A percentile compares a stretch with the other conserved stretches of the same genome.
Conservation (phyloP, 352 stramenopile species). For the Globisporangium nodosum region DNA sequence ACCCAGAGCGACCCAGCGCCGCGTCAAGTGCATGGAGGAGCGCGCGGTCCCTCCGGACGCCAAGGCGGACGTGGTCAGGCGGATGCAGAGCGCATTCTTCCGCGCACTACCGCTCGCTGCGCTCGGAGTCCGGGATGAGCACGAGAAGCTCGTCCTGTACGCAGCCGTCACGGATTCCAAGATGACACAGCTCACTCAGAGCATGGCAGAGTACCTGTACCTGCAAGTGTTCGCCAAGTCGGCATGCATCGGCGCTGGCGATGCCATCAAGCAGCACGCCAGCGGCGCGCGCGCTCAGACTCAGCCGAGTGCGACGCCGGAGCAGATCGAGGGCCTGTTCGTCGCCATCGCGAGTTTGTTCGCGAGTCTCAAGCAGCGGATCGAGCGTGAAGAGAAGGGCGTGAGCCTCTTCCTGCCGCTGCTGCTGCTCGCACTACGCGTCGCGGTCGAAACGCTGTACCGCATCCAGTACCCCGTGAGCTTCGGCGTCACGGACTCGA, state of each 20-base stretch:
- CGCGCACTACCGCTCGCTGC: constrained; percentile 31
- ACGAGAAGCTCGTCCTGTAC: constrained; percentile 24
- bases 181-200: constrained; percentile 36
- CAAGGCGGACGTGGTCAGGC: constrained; percentile 23
- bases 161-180: constrained; percentile 19
- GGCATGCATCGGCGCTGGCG: constrained; percentile 15
- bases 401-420: constrained; percentile 40
- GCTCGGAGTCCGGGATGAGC: constrained; percentile 29
- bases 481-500: constrained; percentile 26
- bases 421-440: constrained; percentile 48
- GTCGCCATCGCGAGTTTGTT: constrained; percentile 37
- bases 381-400: constrained; percentile 20
- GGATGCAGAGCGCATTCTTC: constrained; percentile 49
- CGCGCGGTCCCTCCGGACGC: constrained; percentile 22
- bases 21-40: constrained; percentile 41
- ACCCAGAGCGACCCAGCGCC: constrained; percentile 30
- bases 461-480: constrained; percentile 56
- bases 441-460: constrained; percentile 57
- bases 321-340: constrained; percentile 37
- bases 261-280: constrained; percentile 12
- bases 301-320: neutral
- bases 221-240: constrained; percentile 36
- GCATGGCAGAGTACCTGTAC: constrained; percentile 32
- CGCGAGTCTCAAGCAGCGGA: constrained; percentile 16
- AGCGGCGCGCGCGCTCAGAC: neutral